Percentiles rank a stretch among this genome's conserved stretches.
Evolutionary conservation across 495 filamentous ascomycete species (phyloP).

Genomic region (Echria macrotheca): DNA sequence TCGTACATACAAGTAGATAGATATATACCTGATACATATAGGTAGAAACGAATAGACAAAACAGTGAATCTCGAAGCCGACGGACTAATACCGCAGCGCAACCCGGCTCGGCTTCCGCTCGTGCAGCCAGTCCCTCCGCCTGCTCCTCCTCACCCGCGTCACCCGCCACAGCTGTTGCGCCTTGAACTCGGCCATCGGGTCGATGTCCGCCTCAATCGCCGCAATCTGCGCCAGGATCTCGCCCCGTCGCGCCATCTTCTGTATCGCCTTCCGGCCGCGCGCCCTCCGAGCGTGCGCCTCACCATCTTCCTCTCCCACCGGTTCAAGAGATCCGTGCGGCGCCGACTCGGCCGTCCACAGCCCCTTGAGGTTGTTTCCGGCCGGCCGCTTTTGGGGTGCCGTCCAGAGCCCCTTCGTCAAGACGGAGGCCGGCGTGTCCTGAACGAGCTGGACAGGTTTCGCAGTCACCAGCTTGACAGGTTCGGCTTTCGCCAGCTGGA

Average conservation of each 20-base stretch:
- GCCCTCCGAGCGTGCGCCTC: constrained; percentile 14
- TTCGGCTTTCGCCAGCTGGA: no score
- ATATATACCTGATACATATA: no score
- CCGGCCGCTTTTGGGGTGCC: background rate
- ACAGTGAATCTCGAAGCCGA: no score
- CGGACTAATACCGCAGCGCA: constrained; percentile 16
- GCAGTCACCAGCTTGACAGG: background rate
- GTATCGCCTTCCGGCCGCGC: constrained; percentile 12
- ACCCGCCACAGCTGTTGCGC: constrained; percentile 17
- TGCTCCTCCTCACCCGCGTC: background rate
- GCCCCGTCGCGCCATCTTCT: constrained; percentile 5
- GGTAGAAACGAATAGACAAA: no score
- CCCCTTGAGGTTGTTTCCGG: background rate
- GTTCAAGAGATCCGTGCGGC: background rate
- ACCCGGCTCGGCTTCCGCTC: constrained; percentile 13
- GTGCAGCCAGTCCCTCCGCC: constrained; percentile 15
- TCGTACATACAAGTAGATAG: no score
- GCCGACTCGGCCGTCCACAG: constrained; percentile 9
- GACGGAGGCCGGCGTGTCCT: background rate
- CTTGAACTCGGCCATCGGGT: constrained; percentile 11
- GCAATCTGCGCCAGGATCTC: constrained; percentile 25
- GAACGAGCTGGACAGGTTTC: background rate
- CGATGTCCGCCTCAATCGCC: constrained; percentile 14
- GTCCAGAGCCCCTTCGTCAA: constrained; percentile 12
- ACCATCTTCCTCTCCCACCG: constrained; percentile 16